phyloP scores from a whole-genome alignment of 2,329 filamentous ascomycete species.

The Beauveria sp. region DNA sequence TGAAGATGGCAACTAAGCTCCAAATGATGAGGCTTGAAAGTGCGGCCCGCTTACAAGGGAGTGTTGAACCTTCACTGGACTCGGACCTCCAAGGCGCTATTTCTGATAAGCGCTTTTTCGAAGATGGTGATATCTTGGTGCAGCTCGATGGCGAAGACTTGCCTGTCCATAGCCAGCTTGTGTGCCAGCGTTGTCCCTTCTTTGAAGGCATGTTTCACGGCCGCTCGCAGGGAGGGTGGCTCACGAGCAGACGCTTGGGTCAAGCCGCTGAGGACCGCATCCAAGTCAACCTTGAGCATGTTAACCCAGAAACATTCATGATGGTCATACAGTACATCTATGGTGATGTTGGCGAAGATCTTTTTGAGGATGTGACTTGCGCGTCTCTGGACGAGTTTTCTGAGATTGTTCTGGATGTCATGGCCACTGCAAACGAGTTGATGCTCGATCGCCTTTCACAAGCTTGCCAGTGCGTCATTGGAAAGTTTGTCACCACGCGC shows the following conservation, averaged over 20 bases:
- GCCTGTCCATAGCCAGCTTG: slow-evolving; percentile 65
- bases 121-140: slow-evolving; percentile 70
- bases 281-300: slow-evolving; percentile 74
- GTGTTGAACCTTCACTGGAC: slow-evolving; percentile 56
- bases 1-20: slow-evolving; percentile 70
- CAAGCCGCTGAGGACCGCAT: slow-evolving; percentile 37
- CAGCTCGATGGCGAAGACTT: slow-evolving; percentile 70
- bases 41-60: slow-evolving; percentile 66
- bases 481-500: slow-evolving; percentile 73
- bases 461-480: slow-evolving; percentile 78
- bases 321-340: slow-evolving; percentile 79
- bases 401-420: slow-evolving; percentile 83
- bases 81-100: slow-evolving; percentile 65
- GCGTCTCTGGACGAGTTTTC: slow-evolving; percentile 74
- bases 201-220: slow-evolving; percentile 86
- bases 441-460: slow-evolving; percentile 91
- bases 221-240: slow-evolving; percentile 78
- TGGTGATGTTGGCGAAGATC: slow-evolving; percentile 67
- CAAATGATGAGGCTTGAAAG: slow-evolving; percentile 66
- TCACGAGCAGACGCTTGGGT: slow-evolving; percentile 57
- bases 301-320: slow-evolving; percentile 63
- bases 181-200: slow-evolving; percentile 84
- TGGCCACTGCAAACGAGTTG: slow-evolving; percentile 84
- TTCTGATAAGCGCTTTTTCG: slow-evolving; percentile 62
- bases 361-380: slow-evolving; percentile 72